A percentile compares a stretch with the other conserved stretches of the same genome.
phyloP scores from a whole-genome alignment of 257 asterid species.

The Solanum pimpinellifolium region DNA sequence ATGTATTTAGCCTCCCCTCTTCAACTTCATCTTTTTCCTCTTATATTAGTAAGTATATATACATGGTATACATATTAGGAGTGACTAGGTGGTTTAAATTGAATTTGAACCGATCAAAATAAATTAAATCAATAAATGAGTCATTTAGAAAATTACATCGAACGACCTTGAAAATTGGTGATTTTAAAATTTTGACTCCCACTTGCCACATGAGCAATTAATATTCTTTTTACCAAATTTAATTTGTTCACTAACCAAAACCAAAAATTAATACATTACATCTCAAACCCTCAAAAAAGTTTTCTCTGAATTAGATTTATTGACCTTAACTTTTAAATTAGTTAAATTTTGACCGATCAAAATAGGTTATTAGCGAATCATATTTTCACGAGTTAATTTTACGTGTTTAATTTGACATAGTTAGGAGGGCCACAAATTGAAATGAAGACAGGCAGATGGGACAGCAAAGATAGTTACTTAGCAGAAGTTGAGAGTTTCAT shows the following conservation, averaged over 20 bases:
- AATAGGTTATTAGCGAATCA: not conserved
- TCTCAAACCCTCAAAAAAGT: not conserved
- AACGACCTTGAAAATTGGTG: not conserved
- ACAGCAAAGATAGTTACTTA: constrained; percentile 37
- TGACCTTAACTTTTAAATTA: not conserved
- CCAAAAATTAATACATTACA: not conserved
- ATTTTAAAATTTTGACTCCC: not conserved
- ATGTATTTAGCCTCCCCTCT: not conserved
- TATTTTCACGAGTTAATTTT: not conserved
- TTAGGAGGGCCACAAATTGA: constrained; percentile 55
- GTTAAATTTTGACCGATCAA: not conserved
- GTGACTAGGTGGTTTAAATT: not conserved
- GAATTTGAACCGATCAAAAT: not conserved
- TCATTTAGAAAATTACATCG: no score
- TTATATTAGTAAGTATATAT: not conserved
- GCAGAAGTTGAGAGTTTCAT: constrained; percentile 33
- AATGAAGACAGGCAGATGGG: constrained; percentile 74
- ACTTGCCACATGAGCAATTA: not conserved
- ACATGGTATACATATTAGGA: not conserved
- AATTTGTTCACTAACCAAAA: not conserved
- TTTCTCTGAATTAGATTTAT: no score
- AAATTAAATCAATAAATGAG: not conserved
- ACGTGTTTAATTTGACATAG: constrained; percentile 9
- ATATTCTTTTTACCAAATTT: not conserved
- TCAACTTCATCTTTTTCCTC: not conserved